Conservation (phyloP, 1,284 basidiomycete genomes). For the Tylopilus sp. region DNA sequence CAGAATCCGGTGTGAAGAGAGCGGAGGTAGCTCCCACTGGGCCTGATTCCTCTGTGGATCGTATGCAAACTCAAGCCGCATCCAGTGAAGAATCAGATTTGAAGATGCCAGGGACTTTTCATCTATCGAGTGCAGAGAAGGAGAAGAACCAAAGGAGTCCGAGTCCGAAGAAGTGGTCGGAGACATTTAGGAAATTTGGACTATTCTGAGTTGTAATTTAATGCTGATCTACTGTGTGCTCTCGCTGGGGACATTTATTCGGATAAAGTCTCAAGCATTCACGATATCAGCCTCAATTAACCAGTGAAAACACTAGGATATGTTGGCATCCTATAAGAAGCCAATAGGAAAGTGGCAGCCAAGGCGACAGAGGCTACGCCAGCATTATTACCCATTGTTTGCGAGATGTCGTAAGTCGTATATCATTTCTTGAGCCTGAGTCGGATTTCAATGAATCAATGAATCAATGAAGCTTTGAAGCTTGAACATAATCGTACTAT, state of each 20-base stretch:
- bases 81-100: conserved; percentile 49
- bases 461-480: too few relatives aligned
- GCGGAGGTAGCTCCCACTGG: neutral
- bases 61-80: conserved; percentile 20
- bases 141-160: conserved; percentile 1
- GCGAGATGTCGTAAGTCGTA: too few relatives aligned
- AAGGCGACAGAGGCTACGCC: too few relatives aligned
- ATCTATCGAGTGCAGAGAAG: conserved; percentile 36
- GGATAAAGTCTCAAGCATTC: too few relatives aligned
- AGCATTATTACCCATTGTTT: too few relatives aligned
- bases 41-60: neutral
- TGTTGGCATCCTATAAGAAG: too few relatives aligned
- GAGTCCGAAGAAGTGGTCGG: conserved; percentile 30
- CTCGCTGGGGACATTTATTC: neutral
- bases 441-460: too few relatives aligned
- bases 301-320: too few relatives aligned
- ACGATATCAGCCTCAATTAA: too few relatives aligned
- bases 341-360: too few relatives aligned
- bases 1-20: conserved; percentile 9
- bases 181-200: conserved; percentile 35
- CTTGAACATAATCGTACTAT: too few relatives aligned
- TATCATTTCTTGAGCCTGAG: too few relatives aligned
- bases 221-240: conserved; percentile 17
- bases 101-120: conserved; percentile 62
- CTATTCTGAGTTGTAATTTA: conserved; percentile 25